Percentiles rank a stretch among this genome's conserved stretches.
These are phyloP conservation scores for Rhizopogon sp. DNA, from an alignment of 768 basidiomycete species.

Conservation along the genomic window DNA sequence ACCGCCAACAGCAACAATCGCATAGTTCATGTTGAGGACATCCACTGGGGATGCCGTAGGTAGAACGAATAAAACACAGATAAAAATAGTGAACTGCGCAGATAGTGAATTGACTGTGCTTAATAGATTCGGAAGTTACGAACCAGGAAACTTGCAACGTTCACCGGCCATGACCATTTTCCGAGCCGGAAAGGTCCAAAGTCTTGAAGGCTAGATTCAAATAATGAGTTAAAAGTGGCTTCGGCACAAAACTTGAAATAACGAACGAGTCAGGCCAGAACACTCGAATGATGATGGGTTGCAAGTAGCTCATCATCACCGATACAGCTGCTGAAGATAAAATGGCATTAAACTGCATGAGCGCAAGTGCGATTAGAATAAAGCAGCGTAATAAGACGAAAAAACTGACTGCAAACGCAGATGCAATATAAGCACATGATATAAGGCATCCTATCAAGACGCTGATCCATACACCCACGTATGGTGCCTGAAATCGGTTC, in stretches of 20 bases:
- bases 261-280: conserved; percentile 50
- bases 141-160: conserved; percentile 39
- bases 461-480: conserved; percentile 49
- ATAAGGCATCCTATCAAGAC: conserved; percentile 51
- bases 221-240: neutral
- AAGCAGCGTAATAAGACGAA: neutral
- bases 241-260: neutral
- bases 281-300: conserved; percentile 52
- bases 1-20: conserved; percentile 48
- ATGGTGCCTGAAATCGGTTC: conserved; percentile 50
- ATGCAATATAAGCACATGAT: conserved; percentile 56
- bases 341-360: conserved; percentile 46
- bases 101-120: neutral
- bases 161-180: conserved; percentile 49
- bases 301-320: conserved; percentile 52
- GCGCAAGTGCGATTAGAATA: neutral
- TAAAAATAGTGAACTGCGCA: conserved; percentile 43
- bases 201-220: conserved; percentile 33
- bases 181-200: conserved; percentile 51
- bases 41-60: conserved; percentile 50
- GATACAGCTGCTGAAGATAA: conserved; percentile 51
- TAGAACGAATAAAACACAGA: conserved; percentile 51
- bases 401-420: conserved; percentile 42
- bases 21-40: conserved; percentile 52
- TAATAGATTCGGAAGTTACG: conserved; percentile 16